A percentile compares a stretch with the other conserved stretches of the same genome.
phyloP scores from a whole-genome alignment of 2,329 filamentous ascomycete species.

The Talaromyces amestolkiae region DNA sequence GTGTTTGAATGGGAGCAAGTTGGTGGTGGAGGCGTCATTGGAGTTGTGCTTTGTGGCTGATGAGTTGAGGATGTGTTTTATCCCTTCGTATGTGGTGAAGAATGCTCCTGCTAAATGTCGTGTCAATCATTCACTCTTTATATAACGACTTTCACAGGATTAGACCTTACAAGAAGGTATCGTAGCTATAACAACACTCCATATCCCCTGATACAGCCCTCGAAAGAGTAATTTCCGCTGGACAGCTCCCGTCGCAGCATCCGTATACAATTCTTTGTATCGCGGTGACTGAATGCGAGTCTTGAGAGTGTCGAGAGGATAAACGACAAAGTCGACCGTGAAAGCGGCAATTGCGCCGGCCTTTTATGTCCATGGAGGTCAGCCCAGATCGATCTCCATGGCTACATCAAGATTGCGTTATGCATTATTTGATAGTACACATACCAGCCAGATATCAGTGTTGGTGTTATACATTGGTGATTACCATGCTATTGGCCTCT shows the following conservation, averaged over 20 bases:
- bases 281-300: conserved; percentile 78
- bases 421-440: conserved; percentile 31
- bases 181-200: conserved; percentile 79
- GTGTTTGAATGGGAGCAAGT: conserved; percentile 29
- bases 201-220: conserved; percentile 83
- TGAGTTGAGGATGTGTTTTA: conserved; percentile 63
- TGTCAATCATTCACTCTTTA: too few relatives aligned
- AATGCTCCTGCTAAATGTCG: conserved; percentile 67
- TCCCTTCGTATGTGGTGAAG: conserved; percentile 83
- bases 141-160: too few relatives aligned
- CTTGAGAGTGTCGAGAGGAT: conserved; percentile 86
- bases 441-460: conserved; percentile 58
- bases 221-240: conserved; percentile 60
- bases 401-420: not conserved
- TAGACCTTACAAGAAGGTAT: conserved; percentile 69
- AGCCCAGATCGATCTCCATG: not conserved
- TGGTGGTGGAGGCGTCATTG: conserved; percentile 17
- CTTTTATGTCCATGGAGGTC: conserved; percentile 43
- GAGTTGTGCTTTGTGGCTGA: conserved; percentile 8
- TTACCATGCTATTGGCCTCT: not conserved
- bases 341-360: conserved; percentile 83
- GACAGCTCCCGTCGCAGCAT: conserved; percentile 55
- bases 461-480: conserved; percentile 51
- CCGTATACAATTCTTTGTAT: conserved; percentile 65
- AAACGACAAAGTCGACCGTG: conserved; percentile 79